These are phyloP conservation scores for Funneliformis geosporum DNA, from an alignment of 192 early-diverging fungal genomes.

Conservation along the genomic window DNA sequence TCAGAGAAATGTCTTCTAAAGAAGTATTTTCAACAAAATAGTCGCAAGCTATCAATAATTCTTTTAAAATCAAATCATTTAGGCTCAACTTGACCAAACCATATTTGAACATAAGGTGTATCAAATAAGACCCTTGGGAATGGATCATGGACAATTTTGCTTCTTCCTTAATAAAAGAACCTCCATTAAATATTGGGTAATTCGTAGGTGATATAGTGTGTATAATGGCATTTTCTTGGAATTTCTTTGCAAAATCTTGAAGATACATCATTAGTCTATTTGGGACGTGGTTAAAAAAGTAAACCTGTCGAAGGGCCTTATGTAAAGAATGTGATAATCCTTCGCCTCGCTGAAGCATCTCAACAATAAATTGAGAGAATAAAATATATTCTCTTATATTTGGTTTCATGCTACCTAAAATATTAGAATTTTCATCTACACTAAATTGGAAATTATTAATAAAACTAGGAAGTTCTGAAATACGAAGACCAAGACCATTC, in stretches of 20 bases:
- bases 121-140: slow-evolving; percentile 56
- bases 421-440: slow-evolving; percentile 37
- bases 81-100: slow-evolving; percentile 16
- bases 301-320: slow-evolving; percentile 29
- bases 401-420: slow-evolving; percentile 36
- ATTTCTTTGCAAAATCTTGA: not conserved
- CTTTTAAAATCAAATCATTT: not conserved
- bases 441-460: slow-evolving; percentile 47
- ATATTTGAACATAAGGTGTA: slow-evolving; percentile 43
- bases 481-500: slow-evolving; percentile 50
- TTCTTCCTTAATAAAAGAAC: slow-evolving; percentile 56
- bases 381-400: slow-evolving; percentile 52
- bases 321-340: slow-evolving; percentile 41
- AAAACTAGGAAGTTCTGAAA: slow-evolving; percentile 39
- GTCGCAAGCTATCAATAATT: slow-evolving; percentile 41
- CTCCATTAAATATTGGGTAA: slow-evolving; percentile 51
- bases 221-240: slow-evolving; percentile 17
- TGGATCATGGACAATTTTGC: slow-evolving; percentile 55
- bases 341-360: slow-evolving; percentile 56
- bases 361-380: slow-evolving; percentile 47
- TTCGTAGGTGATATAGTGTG: slow-evolving; percentile 42
- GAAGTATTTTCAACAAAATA: slow-evolving; percentile 59
- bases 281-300: slow-evolving; percentile 20
- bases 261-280: not conserved
- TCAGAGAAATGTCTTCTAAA: slow-evolving; percentile 42